These are phyloP conservation scores for Tetragonia tetragonoides DNA, from an alignment of 148 eudicot species.

Conservation along the genomic window DNA sequence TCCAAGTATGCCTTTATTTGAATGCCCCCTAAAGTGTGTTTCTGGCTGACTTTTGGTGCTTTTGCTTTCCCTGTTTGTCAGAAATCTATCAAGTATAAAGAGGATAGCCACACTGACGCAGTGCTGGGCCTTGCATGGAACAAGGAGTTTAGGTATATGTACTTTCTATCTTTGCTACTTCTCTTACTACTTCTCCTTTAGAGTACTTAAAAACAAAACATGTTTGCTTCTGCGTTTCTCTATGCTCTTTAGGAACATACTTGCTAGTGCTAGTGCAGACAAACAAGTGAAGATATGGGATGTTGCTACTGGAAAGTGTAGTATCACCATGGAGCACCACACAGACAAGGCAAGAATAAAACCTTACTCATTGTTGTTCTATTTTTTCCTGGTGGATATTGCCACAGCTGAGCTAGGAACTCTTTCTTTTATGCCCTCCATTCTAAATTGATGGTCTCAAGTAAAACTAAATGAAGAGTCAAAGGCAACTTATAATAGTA, in stretches of 20 bases:
- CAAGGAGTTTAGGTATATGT: constrained; percentile 70
- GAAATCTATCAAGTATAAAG: constrained; percentile 76
- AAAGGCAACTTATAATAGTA: not conserved
- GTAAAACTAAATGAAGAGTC: not conserved
- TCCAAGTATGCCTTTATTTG: not conserved
- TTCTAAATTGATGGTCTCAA: not conserved
- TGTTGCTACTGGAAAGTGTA: constrained; percentile 70
- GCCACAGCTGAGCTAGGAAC: not conserved
- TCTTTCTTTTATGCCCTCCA: not conserved
- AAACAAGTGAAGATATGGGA: constrained; percentile 94
- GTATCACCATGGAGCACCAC: constrained; percentile 85
- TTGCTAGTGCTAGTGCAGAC: constrained; percentile 98
- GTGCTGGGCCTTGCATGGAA: constrained; percentile 97
- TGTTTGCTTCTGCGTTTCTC: not conserved
- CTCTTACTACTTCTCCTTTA: not conserved
- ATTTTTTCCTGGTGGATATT: constrained; percentile 3
- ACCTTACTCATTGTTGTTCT: constrained; percentile 1
- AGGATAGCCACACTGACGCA: constrained; percentile 86
- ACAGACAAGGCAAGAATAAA: constrained; percentile 68
- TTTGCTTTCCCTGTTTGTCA: constrained; percentile 22
- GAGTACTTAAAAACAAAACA: not conserved
- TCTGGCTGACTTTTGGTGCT: not conserved
- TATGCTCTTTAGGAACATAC: constrained; percentile 58
- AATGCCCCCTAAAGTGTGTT: not conserved
- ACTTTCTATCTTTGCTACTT: not conserved